Percentiles rank a stretch among this genome's conserved stretches.
Conservation (phyloP, 2,329 filamentous ascomycete species). For the Phialemoniopsis sp. region DNA sequence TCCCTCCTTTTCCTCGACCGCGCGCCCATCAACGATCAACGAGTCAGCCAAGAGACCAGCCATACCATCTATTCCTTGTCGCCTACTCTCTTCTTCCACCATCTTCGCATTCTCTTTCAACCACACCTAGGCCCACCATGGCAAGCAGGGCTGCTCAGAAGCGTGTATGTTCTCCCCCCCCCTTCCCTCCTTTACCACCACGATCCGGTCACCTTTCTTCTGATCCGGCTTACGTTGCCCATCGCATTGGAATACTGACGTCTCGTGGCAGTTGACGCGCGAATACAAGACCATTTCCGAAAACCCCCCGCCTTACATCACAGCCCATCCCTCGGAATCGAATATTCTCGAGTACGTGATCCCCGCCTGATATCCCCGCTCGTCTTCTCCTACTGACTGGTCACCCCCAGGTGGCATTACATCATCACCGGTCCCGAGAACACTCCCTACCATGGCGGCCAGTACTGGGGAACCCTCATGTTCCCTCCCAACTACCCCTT, state of each 20-base stretch:
- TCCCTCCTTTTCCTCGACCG: no score
- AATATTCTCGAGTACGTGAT: conserved; percentile 81
- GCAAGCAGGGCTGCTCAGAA: conserved; percentile 70
- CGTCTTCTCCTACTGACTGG: neutral
- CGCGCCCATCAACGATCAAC: no score
- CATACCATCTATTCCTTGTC: no score
- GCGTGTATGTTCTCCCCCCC: conserved; percentile 44
- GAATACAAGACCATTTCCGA: conserved; percentile 60
- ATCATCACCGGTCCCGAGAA: conserved; percentile 91
- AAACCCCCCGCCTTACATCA: conserved; percentile 85
- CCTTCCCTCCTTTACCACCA: neutral
- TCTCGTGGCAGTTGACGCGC: conserved; percentile 45
- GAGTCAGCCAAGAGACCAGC: no score
- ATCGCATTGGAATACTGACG: neutral
- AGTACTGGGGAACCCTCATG: conserved; percentile 96
- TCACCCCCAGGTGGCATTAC: conserved; percentile 72
- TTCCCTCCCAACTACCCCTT: conserved; percentile 98
- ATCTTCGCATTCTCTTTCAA: no score
- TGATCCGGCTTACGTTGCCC: no score
- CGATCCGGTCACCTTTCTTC: no score
- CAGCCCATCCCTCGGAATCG: conserved; percentile 81
- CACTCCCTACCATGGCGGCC: conserved; percentile 89
- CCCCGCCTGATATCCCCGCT: neutral
- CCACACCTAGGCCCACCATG: no score
- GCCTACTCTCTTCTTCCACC: no score